These are phyloP conservation scores for Catenaria anguillulae DNA, from an alignment of 371 early-diverging fungal genomes.

Conservation along the genomic window DNA sequence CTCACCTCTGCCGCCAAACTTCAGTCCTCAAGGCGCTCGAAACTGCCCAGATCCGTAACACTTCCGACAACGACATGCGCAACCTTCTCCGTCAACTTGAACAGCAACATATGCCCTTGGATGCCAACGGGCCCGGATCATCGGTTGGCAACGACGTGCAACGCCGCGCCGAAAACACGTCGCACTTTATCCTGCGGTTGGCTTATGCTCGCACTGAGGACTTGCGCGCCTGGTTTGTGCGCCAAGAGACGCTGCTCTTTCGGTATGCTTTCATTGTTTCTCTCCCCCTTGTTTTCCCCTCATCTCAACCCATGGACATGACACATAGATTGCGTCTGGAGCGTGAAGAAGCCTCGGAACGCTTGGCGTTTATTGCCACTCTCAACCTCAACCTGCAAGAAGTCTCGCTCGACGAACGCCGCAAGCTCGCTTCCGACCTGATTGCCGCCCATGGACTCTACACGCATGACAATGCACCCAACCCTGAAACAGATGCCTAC, in stretches of 20 bases:
- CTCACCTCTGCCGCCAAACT: too few species aligned
- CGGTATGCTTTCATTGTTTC: slow-evolving; percentile 38
- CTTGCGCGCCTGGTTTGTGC: slow-evolving; percentile 74
- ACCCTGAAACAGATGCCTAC: too few species aligned
- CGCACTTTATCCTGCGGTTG: slow-evolving; percentile 82
- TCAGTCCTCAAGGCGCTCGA: slow-evolving; percentile 78
- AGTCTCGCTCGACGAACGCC: slow-evolving; percentile 13
- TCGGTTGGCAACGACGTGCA: slow-evolving; percentile 27
- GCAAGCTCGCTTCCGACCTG: slow-evolving; percentile 19
- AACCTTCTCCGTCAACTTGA: slow-evolving; percentile 37
- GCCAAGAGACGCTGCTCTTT: slow-evolving; percentile 72
- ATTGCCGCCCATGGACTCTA: slow-evolving; percentile 14
- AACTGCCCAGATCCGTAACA: slow-evolving; percentile 54
- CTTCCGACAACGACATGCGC: slow-evolving; percentile 42
- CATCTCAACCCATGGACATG: too few species aligned
- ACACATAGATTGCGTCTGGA: slow-evolving; percentile 21
- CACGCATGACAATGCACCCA: too few species aligned
- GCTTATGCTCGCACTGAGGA: slow-evolving; percentile 82
- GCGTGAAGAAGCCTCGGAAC: slow-evolving; percentile 36
- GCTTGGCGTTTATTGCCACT: slow-evolving; percentile 30
- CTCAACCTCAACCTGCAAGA: slow-evolving; percentile 1
- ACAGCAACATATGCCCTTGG: slow-evolving; percentile 51
- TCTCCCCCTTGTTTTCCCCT: too few species aligned
- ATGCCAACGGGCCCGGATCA: slow-evolving; percentile 35
- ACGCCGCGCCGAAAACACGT: slow-evolving; percentile 78